Conservation (phyloP, 2,329 filamentous ascomycete genomes). For the Aspergillus fijiensis region DNA sequence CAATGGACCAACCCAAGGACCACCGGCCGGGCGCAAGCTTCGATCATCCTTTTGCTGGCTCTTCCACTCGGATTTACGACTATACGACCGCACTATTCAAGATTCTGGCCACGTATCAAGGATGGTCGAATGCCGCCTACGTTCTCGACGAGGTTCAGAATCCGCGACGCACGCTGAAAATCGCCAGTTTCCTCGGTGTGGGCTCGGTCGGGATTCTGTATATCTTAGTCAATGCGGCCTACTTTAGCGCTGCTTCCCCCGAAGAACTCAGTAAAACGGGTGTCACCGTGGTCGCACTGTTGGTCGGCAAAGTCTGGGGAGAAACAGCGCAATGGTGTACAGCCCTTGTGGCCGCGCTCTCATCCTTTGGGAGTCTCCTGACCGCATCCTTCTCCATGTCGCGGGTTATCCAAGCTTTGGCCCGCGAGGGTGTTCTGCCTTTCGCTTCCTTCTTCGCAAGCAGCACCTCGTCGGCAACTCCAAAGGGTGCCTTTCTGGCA, state of each 20-base stretch:
- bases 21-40: conserved; percentile 62
- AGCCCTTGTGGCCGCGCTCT: conserved; percentile 58
- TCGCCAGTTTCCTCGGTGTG: conserved; percentile 63
- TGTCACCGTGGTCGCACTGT: conserved; percentile 35
- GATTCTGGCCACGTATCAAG: conserved; percentile 67
- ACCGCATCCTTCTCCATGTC: conserved; percentile 69
- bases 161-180: conserved; percentile 63
- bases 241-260: too few relatives aligned
- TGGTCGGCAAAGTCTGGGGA: conserved; percentile 48
- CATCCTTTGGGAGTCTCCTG: conserved; percentile 66
- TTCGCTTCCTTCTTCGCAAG: too few relatives aligned
- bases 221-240: conserved; percentile 39
- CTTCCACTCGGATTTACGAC: conserved; percentile 56
- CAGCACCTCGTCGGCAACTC: too few relatives aligned
- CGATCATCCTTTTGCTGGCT: conserved; percentile 62
- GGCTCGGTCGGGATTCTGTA: conserved; percentile 60
- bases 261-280: too few relatives aligned
- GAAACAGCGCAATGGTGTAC: conserved; percentile 52
- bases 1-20: conserved; percentile 57
- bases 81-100: conserved; percentile 73
- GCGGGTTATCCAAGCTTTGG: conserved; percentile 64
- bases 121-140: conserved; percentile 36
- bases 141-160: conserved; percentile 63
- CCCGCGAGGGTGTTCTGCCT: conserved; percentile 57
- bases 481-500: conserved; percentile 32